These are phyloP conservation scores for Suhomyces anneliseae DNA, from an alignment of 1,139 yeast genomes.

Conservation along the genomic window DNA sequence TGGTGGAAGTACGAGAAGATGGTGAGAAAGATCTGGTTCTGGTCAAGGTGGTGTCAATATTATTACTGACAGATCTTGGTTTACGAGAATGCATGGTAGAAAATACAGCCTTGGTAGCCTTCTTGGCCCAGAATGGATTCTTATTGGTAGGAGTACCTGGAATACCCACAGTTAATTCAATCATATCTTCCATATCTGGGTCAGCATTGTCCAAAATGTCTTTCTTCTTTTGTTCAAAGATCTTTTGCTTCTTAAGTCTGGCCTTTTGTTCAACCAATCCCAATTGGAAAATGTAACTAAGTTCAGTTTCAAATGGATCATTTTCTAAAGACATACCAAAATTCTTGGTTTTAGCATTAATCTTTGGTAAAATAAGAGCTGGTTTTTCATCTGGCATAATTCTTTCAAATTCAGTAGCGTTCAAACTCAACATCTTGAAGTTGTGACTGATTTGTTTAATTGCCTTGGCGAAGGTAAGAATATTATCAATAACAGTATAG, in stretches of 20 bases:
- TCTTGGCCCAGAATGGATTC: background rate
- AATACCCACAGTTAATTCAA: constrained; percentile 11
- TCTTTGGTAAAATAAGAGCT: constrained; percentile 32
- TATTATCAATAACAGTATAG: constrained; percentile 65
- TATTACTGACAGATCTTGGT: background rate
- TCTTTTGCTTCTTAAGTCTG: constrained; percentile 29
- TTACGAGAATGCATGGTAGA: background rate
- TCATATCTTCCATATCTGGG: constrained; percentile 15
- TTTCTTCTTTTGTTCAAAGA: constrained; percentile 28
- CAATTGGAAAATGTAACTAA: constrained; percentile 38
- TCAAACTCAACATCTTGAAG: constrained; percentile 41
- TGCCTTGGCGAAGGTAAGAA: constrained; percentile 61
- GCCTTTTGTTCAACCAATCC: constrained; percentile 40
- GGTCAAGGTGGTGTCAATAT: background rate
- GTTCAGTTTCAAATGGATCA: constrained; percentile 46
- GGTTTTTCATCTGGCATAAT: constrained; percentile 34
- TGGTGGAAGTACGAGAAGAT: background rate
- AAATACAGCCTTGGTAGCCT: background rate
- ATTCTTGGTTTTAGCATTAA: constrained; percentile 30
- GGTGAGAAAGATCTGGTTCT: background rate
- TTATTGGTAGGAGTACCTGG: constrained; percentile 1
- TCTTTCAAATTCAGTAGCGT: constrained; percentile 38
- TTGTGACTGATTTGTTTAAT: constrained; percentile 55
- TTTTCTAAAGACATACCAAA: constrained; percentile 42
- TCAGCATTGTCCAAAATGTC: constrained; percentile 15